phyloP scores from a whole-genome alignment of 768 basidiomycete genomes.

The Lentinula raphanica region DNA sequence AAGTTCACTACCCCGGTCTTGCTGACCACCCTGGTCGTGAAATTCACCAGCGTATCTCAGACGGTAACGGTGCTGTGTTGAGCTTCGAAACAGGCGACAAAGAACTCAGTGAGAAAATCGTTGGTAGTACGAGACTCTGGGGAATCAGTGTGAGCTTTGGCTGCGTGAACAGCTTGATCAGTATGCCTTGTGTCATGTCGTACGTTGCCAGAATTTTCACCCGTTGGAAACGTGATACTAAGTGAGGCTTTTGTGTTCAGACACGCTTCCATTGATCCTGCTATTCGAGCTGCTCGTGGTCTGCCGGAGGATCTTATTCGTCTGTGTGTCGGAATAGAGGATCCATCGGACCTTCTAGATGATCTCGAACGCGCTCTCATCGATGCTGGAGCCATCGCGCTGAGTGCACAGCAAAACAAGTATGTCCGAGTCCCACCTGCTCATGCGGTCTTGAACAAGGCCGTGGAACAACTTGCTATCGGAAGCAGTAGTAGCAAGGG shows the following conservation, averaged over 20 bases:
- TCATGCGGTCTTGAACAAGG: constrained; percentile 34
- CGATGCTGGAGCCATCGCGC: constrained; percentile 81
- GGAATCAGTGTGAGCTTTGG: constrained; percentile 98
- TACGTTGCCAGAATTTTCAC: constrained; percentile 42
- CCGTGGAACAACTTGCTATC: constrained; percentile 66
- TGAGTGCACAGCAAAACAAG: constrained; percentile 47
- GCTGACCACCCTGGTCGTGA: constrained; percentile 75
- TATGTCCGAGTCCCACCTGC: constrained; percentile 38
- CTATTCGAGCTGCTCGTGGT: constrained; percentile 91
- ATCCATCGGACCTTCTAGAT: constrained; percentile 86
- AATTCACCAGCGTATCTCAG: constrained; percentile 86
- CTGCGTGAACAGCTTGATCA: constrained; percentile 95
- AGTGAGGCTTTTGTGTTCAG: constrained; percentile 32
- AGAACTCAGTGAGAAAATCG: constrained; percentile 84
- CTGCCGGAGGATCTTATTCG: constrained; percentile 98
- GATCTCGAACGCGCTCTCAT: constrained; percentile 92
- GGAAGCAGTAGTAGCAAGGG: constrained; percentile 15
- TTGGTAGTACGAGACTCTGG: constrained; percentile 91
- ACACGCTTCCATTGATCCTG: constrained; percentile 96
- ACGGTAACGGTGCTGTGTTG: constrained; percentile 89
- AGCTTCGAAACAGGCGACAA: constrained; percentile 94
- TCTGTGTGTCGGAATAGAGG: constrained; percentile 97
- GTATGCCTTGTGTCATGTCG: constrained; percentile 99
- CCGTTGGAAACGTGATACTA: constrained; percentile 1
- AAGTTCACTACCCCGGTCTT: constrained; percentile 90